A percentile compares a stretch with the other conserved stretches of the same genome.
phyloP scores from a whole-genome alignment of 306 rosid genomes.

The Astragalus glycyphyllos region DNA sequence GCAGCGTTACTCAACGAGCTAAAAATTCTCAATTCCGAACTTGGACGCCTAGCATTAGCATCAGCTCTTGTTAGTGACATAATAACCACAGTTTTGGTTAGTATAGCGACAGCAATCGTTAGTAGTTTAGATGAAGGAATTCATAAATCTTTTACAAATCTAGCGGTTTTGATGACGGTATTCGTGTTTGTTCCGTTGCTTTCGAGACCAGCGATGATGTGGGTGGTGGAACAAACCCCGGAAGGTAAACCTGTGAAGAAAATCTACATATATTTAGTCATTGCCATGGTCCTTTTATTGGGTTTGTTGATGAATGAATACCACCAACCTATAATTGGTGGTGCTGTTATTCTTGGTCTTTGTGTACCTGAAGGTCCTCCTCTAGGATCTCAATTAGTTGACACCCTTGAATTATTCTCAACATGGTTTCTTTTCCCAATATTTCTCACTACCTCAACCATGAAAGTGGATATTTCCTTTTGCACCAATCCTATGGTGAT shows the following conservation, averaged over 20 bases:
- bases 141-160: no score
- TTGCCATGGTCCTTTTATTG: not conserved
- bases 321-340: not conserved
- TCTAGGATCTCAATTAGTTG: not conserved
- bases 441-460: not conserved
- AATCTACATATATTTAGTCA: not conserved
- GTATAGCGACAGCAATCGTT: not conserved
- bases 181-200: not conserved
- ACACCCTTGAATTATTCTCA: not conserved
- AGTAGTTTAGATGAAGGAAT: not conserved
- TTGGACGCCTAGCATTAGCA: constrained; percentile 45
- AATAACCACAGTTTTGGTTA: not conserved
- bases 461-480: not conserved
- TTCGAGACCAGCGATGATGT: not conserved
- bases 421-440: not conserved
- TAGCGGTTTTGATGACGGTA: not conserved
- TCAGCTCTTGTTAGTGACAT: constrained; percentile 37
- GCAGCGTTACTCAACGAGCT: constrained; percentile 39
- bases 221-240: not conserved
- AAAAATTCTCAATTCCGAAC: constrained; percentile 43
- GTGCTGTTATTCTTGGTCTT: not conserved
- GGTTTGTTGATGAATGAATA: not conserved
- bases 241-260: not conserved
- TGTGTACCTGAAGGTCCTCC: not conserved
- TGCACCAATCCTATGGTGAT: not conserved